These are phyloP conservation scores for Penicillium bialowiezense DNA, from an alignment of 495 filamentous ascomycete species.

Conservation along the genomic window DNA sequence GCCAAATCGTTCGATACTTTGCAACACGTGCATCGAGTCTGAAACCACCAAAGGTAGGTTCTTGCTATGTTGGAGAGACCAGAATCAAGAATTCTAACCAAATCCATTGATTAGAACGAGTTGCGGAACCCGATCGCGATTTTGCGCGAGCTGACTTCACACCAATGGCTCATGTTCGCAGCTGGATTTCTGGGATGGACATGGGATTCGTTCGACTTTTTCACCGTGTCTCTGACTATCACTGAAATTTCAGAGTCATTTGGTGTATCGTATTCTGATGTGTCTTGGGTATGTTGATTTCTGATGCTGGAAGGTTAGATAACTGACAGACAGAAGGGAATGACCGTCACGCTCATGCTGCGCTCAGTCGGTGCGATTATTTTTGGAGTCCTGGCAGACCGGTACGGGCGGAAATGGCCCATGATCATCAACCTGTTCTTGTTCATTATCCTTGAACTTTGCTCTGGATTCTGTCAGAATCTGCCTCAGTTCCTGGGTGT, in stretches of 20 bases:
- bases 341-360: constrained; percentile 76
- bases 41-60: constrained; percentile 23
- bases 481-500: constrained; percentile 68
- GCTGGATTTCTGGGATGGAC: constrained; percentile 31
- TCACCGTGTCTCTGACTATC: constrained; percentile 36
- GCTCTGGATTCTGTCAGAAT: constrained; percentile 68
- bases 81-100: too few relatives aligned
- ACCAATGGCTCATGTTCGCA: constrained; percentile 45
- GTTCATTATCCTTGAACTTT: constrained; percentile 69
- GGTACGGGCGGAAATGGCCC: constrained; percentile 78
- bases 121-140: constrained; percentile 28
- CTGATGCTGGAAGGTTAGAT: neutral
- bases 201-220: constrained; percentile 44
- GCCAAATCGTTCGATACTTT: constrained; percentile 33
- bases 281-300: constrained; percentile 30
- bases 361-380: constrained; percentile 64
- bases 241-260: constrained; percentile 36
- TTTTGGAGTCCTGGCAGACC: constrained; percentile 69
- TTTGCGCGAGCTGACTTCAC: constrained; percentile 27
- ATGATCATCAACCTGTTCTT: constrained; percentile 70
- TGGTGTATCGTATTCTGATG: constrained; percentile 25
- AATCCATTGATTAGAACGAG: constrained; percentile 6
- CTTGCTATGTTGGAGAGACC: too few relatives aligned
- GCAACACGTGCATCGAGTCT: constrained; percentile 30
- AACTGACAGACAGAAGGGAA: constrained; percentile 45